phyloP scores from a whole-genome alignment of 2,329 filamentous ascomycete genomes.

The Stachybotrys elegans region DNA sequence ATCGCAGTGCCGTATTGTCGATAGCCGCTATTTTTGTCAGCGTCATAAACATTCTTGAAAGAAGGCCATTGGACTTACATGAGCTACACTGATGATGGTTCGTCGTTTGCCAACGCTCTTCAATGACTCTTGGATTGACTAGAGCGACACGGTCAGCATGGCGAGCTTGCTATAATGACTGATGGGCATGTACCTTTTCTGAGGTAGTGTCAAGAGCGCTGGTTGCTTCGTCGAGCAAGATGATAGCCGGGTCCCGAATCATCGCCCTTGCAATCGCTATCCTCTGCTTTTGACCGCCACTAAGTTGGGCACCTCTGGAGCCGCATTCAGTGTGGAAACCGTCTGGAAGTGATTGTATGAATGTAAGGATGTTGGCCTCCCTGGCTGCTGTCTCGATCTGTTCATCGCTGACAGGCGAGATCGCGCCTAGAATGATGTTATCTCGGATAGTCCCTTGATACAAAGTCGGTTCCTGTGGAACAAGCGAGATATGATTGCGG shows the following conservation, averaged over 20 bases:
- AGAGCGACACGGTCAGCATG: slow-evolving; percentile 1
- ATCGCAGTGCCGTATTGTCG: slow-evolving; percentile 1
- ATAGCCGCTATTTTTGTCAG: not conserved
- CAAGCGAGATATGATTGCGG: slow-evolving; percentile 19
- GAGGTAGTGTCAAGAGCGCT: slow-evolving; percentile 52
- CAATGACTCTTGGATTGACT: slow-evolving; percentile 1
- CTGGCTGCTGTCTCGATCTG: slow-evolving; percentile 38
- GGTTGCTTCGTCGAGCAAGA: slow-evolving; percentile 66
- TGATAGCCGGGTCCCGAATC: slow-evolving; percentile 54
- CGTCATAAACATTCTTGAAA: not conserved
- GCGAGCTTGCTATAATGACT: not conserved
- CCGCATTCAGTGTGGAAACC: slow-evolving; percentile 56
- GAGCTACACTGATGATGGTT: slow-evolving; percentile 1
- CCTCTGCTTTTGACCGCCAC: slow-evolving; percentile 63
- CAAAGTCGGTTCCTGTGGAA: slow-evolving; percentile 21
- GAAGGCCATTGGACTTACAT: not conserved
- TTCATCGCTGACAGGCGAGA: slow-evolving; percentile 20
- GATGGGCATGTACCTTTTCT: slow-evolving; percentile 38
- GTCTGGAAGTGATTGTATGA: slow-evolving; percentile 43
- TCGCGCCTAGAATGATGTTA: slow-evolving; percentile 41
- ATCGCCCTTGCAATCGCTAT: slow-evolving; percentile 65
- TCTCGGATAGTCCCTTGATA: slow-evolving; percentile 41
- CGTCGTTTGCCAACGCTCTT: slow-evolving; percentile 1
- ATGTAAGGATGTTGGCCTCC: slow-evolving; percentile 44
- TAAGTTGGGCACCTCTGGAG: slow-evolving; percentile 56